Conservation (phyloP, 768 basidiomycete species). For the Baorangia bicolor region DNA sequence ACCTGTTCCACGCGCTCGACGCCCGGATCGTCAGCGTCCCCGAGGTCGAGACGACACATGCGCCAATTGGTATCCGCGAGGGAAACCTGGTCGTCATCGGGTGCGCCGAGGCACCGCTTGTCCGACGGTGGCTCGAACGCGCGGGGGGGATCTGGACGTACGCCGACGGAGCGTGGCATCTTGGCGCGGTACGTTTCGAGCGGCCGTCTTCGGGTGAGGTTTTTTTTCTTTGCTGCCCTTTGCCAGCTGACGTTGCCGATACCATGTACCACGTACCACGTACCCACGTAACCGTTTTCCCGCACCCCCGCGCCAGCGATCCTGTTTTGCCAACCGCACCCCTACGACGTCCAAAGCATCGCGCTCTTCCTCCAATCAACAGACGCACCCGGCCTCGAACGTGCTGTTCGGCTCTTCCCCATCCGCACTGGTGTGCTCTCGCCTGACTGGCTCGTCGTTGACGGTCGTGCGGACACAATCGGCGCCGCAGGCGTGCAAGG, state of each 20-base stretch:
- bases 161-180: constrained; percentile 20
- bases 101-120: constrained; percentile 34
- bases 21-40: constrained; percentile 50
- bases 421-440: constrained; percentile 75
- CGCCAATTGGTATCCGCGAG: constrained; percentile 3
- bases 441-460: constrained; percentile 77
- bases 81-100: constrained; percentile 66
- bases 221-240: background rate
- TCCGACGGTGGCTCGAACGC: constrained; percentile 32
- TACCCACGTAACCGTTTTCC: background rate
- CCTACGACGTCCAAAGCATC: constrained; percentile 29
- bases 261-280: no score
- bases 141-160: constrained; percentile 15
- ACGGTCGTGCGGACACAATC: constrained; percentile 47
- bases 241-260: background rate
- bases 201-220: constrained; percentile 21
- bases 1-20: constrained; percentile 70
- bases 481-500: constrained; percentile 75
- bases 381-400: constrained; percentile 60
- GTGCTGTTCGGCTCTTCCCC: constrained; percentile 72
- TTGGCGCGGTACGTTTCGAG: constrained; percentile 15
- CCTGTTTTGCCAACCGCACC: constrained; percentile 54
- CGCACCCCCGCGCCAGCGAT: constrained; percentile 34
- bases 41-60: constrained; percentile 25
- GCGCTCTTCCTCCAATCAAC: constrained; percentile 62